Percentiles rank a stretch among this genome's conserved stretches.
Conservation (phyloP, 83 land plant species). For the Isoetes engelmannii region DNA sequence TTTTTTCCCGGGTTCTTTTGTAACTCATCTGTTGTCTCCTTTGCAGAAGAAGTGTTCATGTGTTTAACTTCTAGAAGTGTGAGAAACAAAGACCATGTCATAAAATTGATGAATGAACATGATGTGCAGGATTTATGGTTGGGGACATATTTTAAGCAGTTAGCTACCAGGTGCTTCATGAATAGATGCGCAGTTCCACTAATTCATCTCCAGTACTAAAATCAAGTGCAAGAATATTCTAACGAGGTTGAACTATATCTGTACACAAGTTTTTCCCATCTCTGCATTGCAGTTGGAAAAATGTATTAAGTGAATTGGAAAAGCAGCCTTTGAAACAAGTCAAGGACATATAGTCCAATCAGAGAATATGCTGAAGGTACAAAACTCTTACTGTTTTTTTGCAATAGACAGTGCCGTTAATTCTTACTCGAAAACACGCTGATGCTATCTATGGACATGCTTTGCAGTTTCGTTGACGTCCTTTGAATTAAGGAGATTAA, state of each 20-base stretch:
- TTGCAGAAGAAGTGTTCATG: background rate
- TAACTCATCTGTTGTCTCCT: background rate
- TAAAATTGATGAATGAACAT: background rate
- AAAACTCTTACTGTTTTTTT: background rate
- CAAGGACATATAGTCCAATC: background rate
- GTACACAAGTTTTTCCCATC: conserved; percentile 87
- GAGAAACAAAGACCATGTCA: background rate
- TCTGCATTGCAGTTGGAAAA: conserved; percentile 42
- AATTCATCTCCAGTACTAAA: conserved; percentile 62
- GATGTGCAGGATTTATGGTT: background rate
- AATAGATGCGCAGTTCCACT: conserved; percentile 47
- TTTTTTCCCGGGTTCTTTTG: background rate
- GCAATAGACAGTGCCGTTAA: background rate
- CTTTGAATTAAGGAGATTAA: conserved; percentile 46
- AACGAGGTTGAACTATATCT: conserved; percentile 61
- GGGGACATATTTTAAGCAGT: background rate
- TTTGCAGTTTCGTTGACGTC: conserved; percentile 81
- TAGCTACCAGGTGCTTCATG: background rate
- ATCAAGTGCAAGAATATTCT: conserved; percentile 78
- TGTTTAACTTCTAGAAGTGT: conserved; percentile 3
- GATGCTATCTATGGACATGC: background rate
- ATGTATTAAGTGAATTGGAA: background rate
- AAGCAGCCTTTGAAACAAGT: conserved; percentile 1
- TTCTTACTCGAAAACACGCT: background rate
- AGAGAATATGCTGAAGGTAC: conserved; percentile 20